phyloP scores from a whole-genome alignment of 1,284 basidiomycete species.

The Sanghuangporus baumii region DNA sequence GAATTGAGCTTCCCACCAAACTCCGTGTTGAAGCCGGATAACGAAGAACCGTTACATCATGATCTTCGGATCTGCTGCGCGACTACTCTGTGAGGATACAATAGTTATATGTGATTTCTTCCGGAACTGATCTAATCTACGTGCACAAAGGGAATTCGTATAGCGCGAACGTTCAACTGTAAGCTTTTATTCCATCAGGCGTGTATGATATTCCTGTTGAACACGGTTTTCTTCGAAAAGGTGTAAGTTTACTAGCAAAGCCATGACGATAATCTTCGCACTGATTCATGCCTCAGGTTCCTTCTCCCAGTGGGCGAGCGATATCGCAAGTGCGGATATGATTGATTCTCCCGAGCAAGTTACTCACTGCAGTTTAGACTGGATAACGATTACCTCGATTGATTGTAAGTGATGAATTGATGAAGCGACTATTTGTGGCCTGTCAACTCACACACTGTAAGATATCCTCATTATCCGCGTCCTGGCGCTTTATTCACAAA shows the following conservation, averaged over 20 bases:
- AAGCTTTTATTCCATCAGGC: neutral
- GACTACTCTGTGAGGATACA: neutral
- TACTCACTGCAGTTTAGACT: neutral
- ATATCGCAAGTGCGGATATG: neutral
- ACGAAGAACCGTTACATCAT: slow-evolving; percentile 5
- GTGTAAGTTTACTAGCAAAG: neutral
- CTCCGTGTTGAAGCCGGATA: neutral
- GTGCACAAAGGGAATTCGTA: neutral
- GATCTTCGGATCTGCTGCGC: neutral
- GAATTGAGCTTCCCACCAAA: neutral
- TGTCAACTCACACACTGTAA: neutral
- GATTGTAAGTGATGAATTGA: neutral
- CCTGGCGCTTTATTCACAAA: neutral
- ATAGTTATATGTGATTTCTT: neutral
- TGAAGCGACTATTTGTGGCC: neutral
- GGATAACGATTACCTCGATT: neutral
- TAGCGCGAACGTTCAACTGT: neutral
- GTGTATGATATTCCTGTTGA: neutral
- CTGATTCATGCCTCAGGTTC: neutral
- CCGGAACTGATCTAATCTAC: neutral
- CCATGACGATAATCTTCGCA: neutral
- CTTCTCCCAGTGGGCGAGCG: neutral
- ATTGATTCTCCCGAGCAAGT: neutral
- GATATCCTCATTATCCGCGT: slow-evolving; percentile 6
- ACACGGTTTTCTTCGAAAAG: neutral